Conservation (phyloP, 2,329 filamentous ascomycete species). For the Hypoxylon sp. region DNA sequence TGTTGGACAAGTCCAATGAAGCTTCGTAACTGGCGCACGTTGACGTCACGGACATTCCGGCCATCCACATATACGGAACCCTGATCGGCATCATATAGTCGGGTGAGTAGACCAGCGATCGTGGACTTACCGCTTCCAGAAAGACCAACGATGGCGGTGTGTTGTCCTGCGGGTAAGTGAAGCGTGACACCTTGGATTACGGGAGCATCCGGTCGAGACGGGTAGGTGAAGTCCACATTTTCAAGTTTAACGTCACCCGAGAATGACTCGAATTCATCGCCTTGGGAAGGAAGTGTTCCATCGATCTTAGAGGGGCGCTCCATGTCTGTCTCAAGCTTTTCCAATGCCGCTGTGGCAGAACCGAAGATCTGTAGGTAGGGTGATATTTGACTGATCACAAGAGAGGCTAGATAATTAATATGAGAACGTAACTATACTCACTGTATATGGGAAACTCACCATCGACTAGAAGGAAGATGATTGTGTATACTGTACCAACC, state of each 20-base stretch:
- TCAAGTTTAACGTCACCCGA: slow-evolving; percentile 57
- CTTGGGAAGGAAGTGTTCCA: slow-evolving; percentile 60
- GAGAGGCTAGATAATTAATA: slow-evolving; percentile 63
- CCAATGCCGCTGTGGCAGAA: slow-evolving; percentile 67
- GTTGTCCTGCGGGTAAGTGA: slow-evolving; percentile 56
- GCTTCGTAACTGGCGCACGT: slow-evolving; percentile 59
- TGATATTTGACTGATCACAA: slow-evolving; percentile 72
- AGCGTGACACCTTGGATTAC: slow-evolving; percentile 57
- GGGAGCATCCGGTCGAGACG: slow-evolving; percentile 56
- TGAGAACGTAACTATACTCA: slow-evolving; percentile 46
- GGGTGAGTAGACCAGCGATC: slow-evolving; percentile 67
- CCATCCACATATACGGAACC: slow-evolving; percentile 66
- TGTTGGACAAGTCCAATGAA: slow-evolving; percentile 55
- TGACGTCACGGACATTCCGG: slow-evolving; percentile 63
- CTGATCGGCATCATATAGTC: slow-evolving; percentile 70
- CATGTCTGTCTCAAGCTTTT: slow-evolving; percentile 70
- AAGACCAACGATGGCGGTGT: slow-evolving; percentile 66
- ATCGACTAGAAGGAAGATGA: slow-evolving; percentile 75
- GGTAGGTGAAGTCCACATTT: slow-evolving; percentile 58
- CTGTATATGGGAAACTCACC: slow-evolving; percentile 55
- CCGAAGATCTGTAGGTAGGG: slow-evolving; percentile 73
- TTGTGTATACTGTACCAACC: slow-evolving; percentile 70
- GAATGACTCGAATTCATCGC: slow-evolving; percentile 63
- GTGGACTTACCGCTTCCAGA: slow-evolving; percentile 67
- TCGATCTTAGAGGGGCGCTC: slow-evolving; percentile 64